phyloP scores from a whole-genome alignment of 768 basidiomycete species.

The Krasilnikovozyma curviuscula region DNA sequence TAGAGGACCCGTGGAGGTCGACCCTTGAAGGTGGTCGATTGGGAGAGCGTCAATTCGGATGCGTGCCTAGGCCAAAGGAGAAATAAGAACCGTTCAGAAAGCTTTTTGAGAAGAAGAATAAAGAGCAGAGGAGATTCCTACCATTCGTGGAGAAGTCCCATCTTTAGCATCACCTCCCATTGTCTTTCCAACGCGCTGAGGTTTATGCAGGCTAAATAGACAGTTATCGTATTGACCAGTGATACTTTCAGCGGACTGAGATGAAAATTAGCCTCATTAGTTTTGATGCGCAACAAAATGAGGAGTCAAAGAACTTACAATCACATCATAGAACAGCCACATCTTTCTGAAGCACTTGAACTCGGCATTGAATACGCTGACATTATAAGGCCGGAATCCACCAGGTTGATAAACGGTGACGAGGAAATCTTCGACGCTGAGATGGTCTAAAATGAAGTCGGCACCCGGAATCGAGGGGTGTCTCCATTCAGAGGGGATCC shows the following conservation, averaged over 20 bases:
- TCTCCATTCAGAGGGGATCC: constrained; percentile 62
- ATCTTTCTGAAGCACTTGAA: constrained; percentile 65
- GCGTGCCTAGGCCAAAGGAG: constrained; percentile 40
- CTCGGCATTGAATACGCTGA: constrained; percentile 80
- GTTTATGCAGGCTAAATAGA: constrained; percentile 63
- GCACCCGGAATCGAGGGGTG: constrained; percentile 46
- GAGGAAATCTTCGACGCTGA: constrained; percentile 80
- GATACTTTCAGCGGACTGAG: constrained; percentile 61
- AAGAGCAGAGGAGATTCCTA: constrained; percentile 26
- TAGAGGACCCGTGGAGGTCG: constrained; percentile 61
- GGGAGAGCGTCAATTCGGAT: constrained; percentile 93
- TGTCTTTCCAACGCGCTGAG: constrained; percentile 11
- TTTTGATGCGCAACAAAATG: too few species aligned
- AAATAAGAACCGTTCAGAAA: not conserved
- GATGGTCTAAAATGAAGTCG: constrained; percentile 61
- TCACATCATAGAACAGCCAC: constrained; percentile 88
- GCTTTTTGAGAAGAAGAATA: not conserved
- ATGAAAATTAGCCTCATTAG: not conserved
- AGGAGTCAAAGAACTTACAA: constrained; percentile 24
- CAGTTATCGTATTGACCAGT: constrained; percentile 98
- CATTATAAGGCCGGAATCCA: constrained; percentile 52
- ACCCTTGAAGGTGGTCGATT: constrained; percentile 80
- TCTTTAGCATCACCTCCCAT: constrained; percentile 32
- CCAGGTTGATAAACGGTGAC: constrained; percentile 88
- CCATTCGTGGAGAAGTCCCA: constrained; percentile 75